Base-by-base conservation (phyloP, 1,139 yeast genomes). In the Scheffersomyces segobiensis region DNA sequence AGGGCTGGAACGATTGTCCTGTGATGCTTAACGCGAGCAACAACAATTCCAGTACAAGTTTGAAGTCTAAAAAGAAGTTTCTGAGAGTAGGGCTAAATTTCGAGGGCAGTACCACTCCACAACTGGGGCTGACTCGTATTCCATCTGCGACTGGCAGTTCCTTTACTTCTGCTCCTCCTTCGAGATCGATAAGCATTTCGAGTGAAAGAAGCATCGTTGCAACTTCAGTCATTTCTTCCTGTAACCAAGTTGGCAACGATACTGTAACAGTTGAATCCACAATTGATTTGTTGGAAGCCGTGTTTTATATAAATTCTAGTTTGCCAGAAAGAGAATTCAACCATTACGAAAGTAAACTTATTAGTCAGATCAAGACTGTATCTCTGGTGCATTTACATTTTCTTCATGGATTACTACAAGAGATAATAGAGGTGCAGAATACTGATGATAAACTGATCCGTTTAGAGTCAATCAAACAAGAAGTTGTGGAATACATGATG, bases 1-100 rank as follows among this genome's bases (percentile, higher is more conserved):
- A 77, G 59, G 83, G 84, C 7, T 80, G 84, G 84, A 80, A 80
- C 60, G 84, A 80, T 63, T 78, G 82, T 63, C 84, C 83, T 0
- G 68, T 71, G 2, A 53, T 63, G 18, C 42, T 32, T 14, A 60
- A 66, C 55, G 46, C 63, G 24, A 55, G 62, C 17, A 55, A 60
- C 47, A 60, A 53, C 51, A 53, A 52, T 22, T 54, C 58, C 19
- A 52, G 54, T 46, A 18, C 55, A 10, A 56, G 56, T 17, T 54
- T 55, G 26, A 49, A 52, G 42, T 32, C 42, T 7, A 52, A 56
- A 39, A 54, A 57, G 49, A 52, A 59, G 24, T 59, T 59, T 24
- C 60, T 52, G 39, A 26, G 61, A 22, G 58, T 54, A 3, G 57
- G 50, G 42, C 58, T 54, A 54, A 50, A 55, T 32, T 53, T 57